Conservation (phyloP, 495 filamentous ascomycete genomes). For the Neurospora sp. region DNA sequence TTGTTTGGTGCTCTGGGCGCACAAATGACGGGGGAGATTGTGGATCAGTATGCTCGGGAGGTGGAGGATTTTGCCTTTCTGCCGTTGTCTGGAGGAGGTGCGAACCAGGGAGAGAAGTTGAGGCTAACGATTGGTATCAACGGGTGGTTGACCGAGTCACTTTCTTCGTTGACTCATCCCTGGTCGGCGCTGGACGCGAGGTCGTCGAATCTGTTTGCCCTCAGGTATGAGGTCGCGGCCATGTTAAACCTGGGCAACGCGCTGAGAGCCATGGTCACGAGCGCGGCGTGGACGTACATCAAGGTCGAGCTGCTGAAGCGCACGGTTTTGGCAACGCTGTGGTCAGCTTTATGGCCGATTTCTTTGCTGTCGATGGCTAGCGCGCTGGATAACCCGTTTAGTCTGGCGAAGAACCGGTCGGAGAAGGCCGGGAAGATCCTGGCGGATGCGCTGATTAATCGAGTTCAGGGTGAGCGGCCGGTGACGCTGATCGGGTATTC, state of each 20-base stretch:
- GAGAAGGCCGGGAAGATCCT: constrained; percentile 79
- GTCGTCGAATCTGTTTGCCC: constrained; percentile 67
- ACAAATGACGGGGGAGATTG: constrained; percentile 73
- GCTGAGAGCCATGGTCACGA: constrained; percentile 55
- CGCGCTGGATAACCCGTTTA: constrained; percentile 78
- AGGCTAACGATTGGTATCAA: constrained; percentile 76
- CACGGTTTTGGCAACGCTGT: constrained; percentile 63
- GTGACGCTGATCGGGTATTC: constrained; percentile 82
- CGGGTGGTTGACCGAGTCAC: constrained; percentile 47
- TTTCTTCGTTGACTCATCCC: constrained; percentile 56
- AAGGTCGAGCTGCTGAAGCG: constrained; percentile 62
- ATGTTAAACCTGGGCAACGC: constrained; percentile 66
- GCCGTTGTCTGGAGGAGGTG: constrained; percentile 45
- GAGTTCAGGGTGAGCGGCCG: constrained; percentile 74
- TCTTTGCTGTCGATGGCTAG: constrained; percentile 54
- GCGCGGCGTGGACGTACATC: constrained; percentile 60
- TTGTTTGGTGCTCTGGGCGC: constrained; percentile 85
- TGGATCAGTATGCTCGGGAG: constrained; percentile 75
- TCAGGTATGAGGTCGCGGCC: constrained; percentile 68
- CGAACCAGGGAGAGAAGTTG: constrained; percentile 29
- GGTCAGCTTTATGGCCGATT: constrained; percentile 68
- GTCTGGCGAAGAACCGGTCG: constrained; percentile 59
- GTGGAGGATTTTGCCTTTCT: constrained; percentile 85
- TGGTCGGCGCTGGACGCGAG: constrained; percentile 58
- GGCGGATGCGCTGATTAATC: constrained; percentile 75